Evolutionary conservation across 768 basidiomycete genomes (phyloP).

Genomic region (Collybia nuda): DNA sequence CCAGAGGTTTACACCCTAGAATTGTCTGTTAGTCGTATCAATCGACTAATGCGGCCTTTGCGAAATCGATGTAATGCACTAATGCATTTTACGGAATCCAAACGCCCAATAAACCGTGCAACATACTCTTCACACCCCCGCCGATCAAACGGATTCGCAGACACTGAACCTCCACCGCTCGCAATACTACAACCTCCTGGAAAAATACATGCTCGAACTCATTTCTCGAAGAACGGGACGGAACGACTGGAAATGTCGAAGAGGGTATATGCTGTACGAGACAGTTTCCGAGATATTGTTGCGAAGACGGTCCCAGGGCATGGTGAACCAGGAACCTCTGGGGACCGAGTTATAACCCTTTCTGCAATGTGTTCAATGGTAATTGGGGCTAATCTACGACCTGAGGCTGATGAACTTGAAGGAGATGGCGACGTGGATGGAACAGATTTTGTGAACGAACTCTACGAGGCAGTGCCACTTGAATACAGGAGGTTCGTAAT

Average conservation of each 20-base stretch:
- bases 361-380: slow-evolving; percentile 45
- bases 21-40: slow-evolving; percentile 18
- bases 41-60: slow-evolving; percentile 21
- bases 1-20: neutral
- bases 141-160: neutral
- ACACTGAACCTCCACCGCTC: slow-evolving; percentile 27
- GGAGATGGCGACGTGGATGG: slow-evolving; percentile 24
- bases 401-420: slow-evolving; percentile 22
- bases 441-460: slow-evolving; percentile 27
- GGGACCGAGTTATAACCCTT: slow-evolving; percentile 25
- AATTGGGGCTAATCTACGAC: slow-evolving; percentile 46
- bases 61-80: slow-evolving; percentile 20
- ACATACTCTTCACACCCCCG: slow-evolving; percentile 1
- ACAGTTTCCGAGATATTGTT: slow-evolving; percentile 53
- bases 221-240: slow-evolving; percentile 29
- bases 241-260: slow-evolving; percentile 43
- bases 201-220: slow-evolving; percentile 27
- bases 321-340: neutral
- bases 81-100: slow-evolving; percentile 8
- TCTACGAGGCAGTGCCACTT: slow-evolving; percentile 55
- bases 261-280: slow-evolving; percentile 52
- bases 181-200: slow-evolving; percentile 36
- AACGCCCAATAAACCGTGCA: neutral
- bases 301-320: slow-evolving; percentile 26
- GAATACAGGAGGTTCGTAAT: slow-evolving; percentile 49